A percentile compares a stretch with the other conserved stretches of the same genome.
phyloP scores from a whole-genome alignment of 345 rosid species.

The Odontarrhena argentea region DNA sequence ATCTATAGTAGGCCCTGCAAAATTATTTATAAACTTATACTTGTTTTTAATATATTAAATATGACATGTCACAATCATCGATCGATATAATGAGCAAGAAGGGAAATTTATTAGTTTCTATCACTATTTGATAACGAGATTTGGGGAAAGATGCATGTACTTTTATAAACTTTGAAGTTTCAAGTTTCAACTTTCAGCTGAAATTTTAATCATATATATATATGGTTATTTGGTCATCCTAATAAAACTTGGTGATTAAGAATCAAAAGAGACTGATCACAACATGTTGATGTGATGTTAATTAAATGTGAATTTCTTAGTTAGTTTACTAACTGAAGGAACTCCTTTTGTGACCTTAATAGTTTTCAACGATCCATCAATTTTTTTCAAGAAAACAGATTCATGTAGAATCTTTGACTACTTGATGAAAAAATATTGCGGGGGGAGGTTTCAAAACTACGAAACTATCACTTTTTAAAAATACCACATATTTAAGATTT shows the following conservation, averaged over 20 bases:
- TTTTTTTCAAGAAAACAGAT: neutral
- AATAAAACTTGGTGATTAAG: constrained; percentile 17
- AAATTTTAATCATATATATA: neutral
- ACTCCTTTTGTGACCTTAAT: constrained; percentile 2
- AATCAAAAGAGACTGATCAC: constrained; percentile 30
- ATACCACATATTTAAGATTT: too few relatives aligned
- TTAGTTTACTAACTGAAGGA: constrained; percentile 14
- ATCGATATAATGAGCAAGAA: constrained; percentile 1
- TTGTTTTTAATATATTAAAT: neutral
- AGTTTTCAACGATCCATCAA: neutral
- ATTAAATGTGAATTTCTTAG: neutral
- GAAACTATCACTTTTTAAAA: too few relatives aligned
- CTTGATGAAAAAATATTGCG: neutral
- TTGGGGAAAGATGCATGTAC: constrained; percentile 12
- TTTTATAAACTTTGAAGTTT: neutral
- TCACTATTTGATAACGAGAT: constrained; percentile 16
- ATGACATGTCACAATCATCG: neutral
- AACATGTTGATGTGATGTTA: constrained; percentile 28
- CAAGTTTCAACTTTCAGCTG: constrained; percentile 2
- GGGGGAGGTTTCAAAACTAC: too few relatives aligned
- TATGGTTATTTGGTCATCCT: constrained; percentile 10
- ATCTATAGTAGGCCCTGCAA: constrained; percentile 76
- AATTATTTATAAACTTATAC: neutral
- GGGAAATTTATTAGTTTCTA: neutral
- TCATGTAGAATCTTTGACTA: constrained; percentile 20